These are phyloP conservation scores for Stemphylium lycopersici DNA, from an alignment of 2,329 filamentous ascomycete species.

Conservation along the genomic window DNA sequence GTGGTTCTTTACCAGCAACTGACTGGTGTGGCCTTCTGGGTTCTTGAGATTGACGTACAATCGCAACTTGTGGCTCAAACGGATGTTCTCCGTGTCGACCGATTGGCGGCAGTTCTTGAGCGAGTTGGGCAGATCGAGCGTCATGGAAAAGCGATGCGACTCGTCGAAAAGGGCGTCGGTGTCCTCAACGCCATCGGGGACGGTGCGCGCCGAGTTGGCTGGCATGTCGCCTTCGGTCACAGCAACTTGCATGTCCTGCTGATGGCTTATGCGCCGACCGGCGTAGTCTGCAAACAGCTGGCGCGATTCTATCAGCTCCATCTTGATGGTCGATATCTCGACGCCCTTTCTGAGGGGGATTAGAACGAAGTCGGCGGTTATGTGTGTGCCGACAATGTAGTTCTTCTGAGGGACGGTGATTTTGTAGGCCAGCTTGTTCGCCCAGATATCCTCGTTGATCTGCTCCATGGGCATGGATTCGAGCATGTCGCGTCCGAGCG, in stretches of 20 bases:
- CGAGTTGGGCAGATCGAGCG: conserved; percentile 75
- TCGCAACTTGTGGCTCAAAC: conserved; percentile 90
- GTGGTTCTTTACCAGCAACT: conserved; percentile 89
- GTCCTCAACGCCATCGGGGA: conserved; percentile 39
- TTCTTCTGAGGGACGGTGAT: conserved; percentile 93
- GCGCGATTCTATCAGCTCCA: conserved; percentile 73
- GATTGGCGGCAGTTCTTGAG: conserved; percentile 87
- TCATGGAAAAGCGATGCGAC: conserved; percentile 65
- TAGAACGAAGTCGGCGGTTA: conserved; percentile 84
- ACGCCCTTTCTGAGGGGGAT: conserved; percentile 89
- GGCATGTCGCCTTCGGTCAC: conserved; percentile 46
- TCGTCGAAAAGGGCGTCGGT: conserved; percentile 57
- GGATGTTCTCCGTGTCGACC: conserved; percentile 86
- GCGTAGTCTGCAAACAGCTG: conserved; percentile 53
- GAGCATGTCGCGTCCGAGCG: conserved; percentile 72
- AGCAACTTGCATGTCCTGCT: conserved; percentile 42
- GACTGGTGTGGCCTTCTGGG: conserved; percentile 91
- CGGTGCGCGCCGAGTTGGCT: conserved; percentile 34
- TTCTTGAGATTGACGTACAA: conserved; percentile 91
- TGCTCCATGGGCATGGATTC: conserved; percentile 56
- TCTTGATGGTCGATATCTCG: conserved; percentile 79
- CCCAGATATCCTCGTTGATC: conserved; percentile 95
- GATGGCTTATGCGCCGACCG: conserved; percentile 42
- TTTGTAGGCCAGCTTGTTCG: conserved; percentile 95
- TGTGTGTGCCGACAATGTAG: conserved; percentile 86